Evolutionary conservation across 2,329 filamentous ascomycete species (phyloP).

Genomic region (Clonostachys byssicola): DNA sequence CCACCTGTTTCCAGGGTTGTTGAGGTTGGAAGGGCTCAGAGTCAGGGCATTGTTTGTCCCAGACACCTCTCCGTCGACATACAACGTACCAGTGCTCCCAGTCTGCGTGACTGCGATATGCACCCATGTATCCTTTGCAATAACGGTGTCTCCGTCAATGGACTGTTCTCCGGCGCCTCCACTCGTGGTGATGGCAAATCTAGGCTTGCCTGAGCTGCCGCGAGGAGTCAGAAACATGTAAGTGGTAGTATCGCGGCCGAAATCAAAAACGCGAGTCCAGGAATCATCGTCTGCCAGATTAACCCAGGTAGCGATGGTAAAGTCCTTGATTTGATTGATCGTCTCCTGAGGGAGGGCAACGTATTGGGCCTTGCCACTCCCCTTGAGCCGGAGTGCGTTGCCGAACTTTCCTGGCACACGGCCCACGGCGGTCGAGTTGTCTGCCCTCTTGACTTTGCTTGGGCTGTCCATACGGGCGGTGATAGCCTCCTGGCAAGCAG

Average conservation of each 20-base stretch:
- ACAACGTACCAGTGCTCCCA: slow-evolving; percentile 7
- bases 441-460: not conserved
- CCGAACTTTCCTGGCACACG: slow-evolving; percentile 10
- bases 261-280: slow-evolving; percentile 11
- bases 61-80: slow-evolving; percentile 8
- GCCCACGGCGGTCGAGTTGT: slow-evolving; percentile 2
- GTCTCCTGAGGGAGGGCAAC: slow-evolving; percentile 11
- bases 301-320: slow-evolving; percentile 11
- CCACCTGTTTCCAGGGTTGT: slow-evolving; percentile 12
- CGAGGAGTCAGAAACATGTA: slow-evolving; percentile 13
- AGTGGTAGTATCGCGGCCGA: slow-evolving; percentile 7
- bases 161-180: slow-evolving; percentile 8
- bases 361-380: slow-evolving; percentile 5
- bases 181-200: slow-evolving; percentile 10
- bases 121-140: slow-evolving; percentile 8
- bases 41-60: slow-evolving; percentile 9
- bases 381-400: slow-evolving; percentile 7
- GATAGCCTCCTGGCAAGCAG: slow-evolving; percentile 20
- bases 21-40: slow-evolving; percentile 6
- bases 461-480: slow-evolving; percentile 15
- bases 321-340: slow-evolving; percentile 11
- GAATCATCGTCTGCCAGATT: slow-evolving; percentile 6
- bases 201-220: slow-evolving; percentile 4
- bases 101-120: slow-evolving; percentile 10
- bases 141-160: slow-evolving; percentile 6